Conservation (phyloP, 768 basidiomycete species). For the Glaciozyma martinii region DNA sequence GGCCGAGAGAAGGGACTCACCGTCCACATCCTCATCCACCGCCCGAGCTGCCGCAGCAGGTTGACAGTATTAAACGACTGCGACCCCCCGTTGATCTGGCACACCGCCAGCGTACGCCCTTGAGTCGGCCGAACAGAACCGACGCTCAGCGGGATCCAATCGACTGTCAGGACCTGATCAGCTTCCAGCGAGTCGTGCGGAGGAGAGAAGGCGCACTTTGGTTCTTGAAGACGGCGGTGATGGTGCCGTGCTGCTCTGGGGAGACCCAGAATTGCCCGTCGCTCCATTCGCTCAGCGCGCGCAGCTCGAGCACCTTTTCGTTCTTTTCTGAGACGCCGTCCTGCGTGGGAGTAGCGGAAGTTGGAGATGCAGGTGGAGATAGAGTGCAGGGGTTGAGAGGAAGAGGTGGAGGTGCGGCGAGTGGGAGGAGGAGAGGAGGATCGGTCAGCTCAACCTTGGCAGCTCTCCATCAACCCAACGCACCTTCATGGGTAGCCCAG, state of each 20-base stretch:
- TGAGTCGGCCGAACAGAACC: conserved; percentile 41
- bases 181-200: not conserved
- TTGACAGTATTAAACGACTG: conserved; percentile 40
- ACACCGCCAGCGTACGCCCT: conserved; percentile 38
- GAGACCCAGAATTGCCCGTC: conserved; percentile 35
- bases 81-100: conserved; percentile 36
- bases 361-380: no score
- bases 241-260: conserved; percentile 39
- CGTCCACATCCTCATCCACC: conserved; percentile 41
- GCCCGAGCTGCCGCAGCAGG: conserved; percentile 36
- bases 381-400: not conserved
- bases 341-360: conserved; percentile 3
- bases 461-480: not conserved
- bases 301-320: conserved; percentile 36
- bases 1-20: not conserved
- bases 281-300: conserved; percentile 33
- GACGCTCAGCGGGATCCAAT: conserved; percentile 40
- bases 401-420: not conserved
- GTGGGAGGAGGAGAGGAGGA: not conserved
- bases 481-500: conserved; percentile 32
- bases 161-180: conserved; percentile 28
- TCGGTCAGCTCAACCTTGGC: no score
- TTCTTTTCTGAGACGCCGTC: conserved; percentile 33
- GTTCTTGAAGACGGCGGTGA: conserved; percentile 41
- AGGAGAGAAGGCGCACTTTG: conserved; percentile 34